phyloP scores from a whole-genome alignment of 768 basidiomycete species.

The Podaxis sp. region DNA sequence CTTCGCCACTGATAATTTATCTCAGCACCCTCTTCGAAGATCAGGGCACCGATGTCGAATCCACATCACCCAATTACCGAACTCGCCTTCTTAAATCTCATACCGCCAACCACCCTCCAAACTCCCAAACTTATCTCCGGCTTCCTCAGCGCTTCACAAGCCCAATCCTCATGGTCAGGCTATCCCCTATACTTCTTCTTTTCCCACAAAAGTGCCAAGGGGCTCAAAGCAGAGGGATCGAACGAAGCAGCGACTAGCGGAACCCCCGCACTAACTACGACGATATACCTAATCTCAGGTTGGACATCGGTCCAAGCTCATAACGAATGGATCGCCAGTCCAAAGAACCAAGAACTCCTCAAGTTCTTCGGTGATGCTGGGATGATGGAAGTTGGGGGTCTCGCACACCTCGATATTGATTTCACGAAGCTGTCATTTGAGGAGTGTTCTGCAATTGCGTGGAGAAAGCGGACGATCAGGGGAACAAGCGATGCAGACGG shows the following conservation, averaged over 20 bases:
- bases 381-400: constrained; percentile 26
- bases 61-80: constrained; percentile 32
- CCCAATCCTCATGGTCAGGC: constrained; percentile 37
- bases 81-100: constrained; percentile 32
- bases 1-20: not conserved
- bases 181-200: constrained; percentile 37
- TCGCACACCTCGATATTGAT: constrained; percentile 36
- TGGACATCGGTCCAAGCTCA: constrained; percentile 40
- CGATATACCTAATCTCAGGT: constrained; percentile 37
- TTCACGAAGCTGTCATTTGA: constrained; percentile 24
- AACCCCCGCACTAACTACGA: not conserved
- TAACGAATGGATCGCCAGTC: constrained; percentile 35
- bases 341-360: constrained; percentile 34
- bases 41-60: not conserved
- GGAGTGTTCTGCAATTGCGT: constrained; percentile 1
- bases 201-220: constrained; percentile 18
- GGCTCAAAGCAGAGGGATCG: not conserved
- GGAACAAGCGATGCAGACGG: not conserved
- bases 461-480: not conserved
- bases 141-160: constrained; percentile 25
- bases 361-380: constrained; percentile 19
- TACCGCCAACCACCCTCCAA: constrained; percentile 23
- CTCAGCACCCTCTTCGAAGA: not conserved
- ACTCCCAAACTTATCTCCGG: constrained; percentile 23
- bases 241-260: not conserved